Base-by-base conservation (phyloP, 1,284 basidiomycete genomes). In the Trichosporon coremiiforme region DNA sequence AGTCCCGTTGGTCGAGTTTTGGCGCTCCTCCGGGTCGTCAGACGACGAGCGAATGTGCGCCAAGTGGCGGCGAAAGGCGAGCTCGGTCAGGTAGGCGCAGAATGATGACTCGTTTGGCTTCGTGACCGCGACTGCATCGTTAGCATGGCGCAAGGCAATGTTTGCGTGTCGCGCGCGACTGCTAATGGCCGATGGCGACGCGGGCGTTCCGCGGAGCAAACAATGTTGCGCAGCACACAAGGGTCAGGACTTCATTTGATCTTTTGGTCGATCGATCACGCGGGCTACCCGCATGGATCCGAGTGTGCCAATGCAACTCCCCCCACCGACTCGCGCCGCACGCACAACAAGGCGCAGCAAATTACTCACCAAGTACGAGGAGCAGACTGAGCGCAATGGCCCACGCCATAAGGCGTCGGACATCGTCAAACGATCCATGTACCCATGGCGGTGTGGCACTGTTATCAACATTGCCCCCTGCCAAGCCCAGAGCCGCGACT, bases 101-200 rank as follows among this genome's bases (percentile, higher is more conserved):
- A 98, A 98, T 2, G 93, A 94, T 62, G 89, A 89, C 84, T 98
- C 94, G 68, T 90, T 90, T 17, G 95, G 95, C 81, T 96, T 97
- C 53, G 94, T 93, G 81, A 94, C 88, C 85, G 95, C 95, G 63
- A 95, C 95, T 96, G 81, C 6, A 33, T 0, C 1, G 36, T 38
- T 22, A 45, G 36, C 36, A 25, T 2, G 4, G 38, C 12, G 38
- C 41, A n/a, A 3, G 41, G 36, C 25, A 25, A 38, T 10, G 36
- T 13, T 45, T 10, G 41, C n/a, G 41, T 45, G 17, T 45, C 41
- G 41, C 41, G 41, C 41, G 41, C 41, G 41, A 45, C 17, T 4
- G 41, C 17, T 15, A 15, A 8, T 17, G 15, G 41, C 8, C 41
- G 41, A 45, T 22, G 45, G 35, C 35, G 63, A 45, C 36, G 63